A percentile compares a stretch with the other conserved stretches of the same genome.
phyloP scores from a whole-genome alignment of 305 asterid genomes.

The Lippia alba region DNA sequence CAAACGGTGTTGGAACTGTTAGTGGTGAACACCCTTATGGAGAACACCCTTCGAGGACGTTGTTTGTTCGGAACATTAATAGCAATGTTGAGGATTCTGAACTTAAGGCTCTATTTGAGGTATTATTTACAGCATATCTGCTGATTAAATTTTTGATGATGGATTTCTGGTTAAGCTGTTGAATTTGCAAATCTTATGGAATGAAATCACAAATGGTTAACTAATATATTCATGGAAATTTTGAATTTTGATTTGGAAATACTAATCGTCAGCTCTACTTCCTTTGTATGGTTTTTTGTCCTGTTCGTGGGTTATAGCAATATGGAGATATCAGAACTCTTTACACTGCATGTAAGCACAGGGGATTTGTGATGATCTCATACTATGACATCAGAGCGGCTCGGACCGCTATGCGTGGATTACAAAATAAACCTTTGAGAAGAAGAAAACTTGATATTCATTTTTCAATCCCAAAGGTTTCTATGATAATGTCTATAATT shows the following conservation, averaged over 20 bases:
- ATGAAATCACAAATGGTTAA: neutral
- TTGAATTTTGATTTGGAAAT: slow-evolving; percentile 13
- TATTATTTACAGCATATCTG: slow-evolving; percentile 34
- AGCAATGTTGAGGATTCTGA: slow-evolving; percentile 96
- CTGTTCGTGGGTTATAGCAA: slow-evolving; percentile 57
- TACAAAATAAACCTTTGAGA: slow-evolving; percentile 89
- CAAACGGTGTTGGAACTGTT: slow-evolving; percentile 64
- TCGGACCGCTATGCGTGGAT: slow-evolving; percentile 85
- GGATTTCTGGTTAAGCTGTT: neutral
- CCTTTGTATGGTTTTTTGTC: neutral
- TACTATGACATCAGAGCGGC: slow-evolving; percentile 99
- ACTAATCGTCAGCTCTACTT: slow-evolving; percentile 28
- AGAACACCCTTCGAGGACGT: slow-evolving; percentile 97
- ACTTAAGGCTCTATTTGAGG: slow-evolving; percentile 89
- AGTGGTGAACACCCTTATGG: slow-evolving; percentile 93
- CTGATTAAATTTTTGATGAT: neutral
- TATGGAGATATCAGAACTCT: slow-evolving; percentile 95
- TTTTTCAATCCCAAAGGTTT: slow-evolving; percentile 95
- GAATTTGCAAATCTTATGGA: slow-evolving; percentile 4
- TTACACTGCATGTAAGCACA: slow-evolving; percentile 92
- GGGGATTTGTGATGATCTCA: slow-evolving; percentile 99
- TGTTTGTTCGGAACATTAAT: slow-evolving; percentile 93
- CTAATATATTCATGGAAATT: neutral
- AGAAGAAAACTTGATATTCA: slow-evolving; percentile 94
- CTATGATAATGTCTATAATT: slow-evolving; percentile 9